Conservation (phyloP, 805 yeast genomes). For the Wickerhamiella sorbophila region DNA sequence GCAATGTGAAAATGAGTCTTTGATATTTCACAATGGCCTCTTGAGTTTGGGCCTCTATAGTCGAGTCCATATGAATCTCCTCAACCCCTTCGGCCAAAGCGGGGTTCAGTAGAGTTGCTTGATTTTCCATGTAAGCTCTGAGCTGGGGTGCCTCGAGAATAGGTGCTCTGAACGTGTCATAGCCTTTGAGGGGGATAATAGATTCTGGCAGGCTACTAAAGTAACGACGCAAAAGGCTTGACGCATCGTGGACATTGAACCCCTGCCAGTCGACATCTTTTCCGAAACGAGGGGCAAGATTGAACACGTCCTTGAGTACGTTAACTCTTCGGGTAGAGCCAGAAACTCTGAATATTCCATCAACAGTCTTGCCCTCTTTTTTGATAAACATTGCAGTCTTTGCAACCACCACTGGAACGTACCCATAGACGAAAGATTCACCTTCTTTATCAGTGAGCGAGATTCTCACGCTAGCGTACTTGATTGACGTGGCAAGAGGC, state of each 20-base stretch:
- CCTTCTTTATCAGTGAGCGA: slow-evolving; percentile 43
- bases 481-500: slow-evolving; percentile 53
- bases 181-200: slow-evolving; percentile 61
- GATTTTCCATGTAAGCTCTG: slow-evolving; percentile 47
- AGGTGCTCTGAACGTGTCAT: slow-evolving; percentile 69
- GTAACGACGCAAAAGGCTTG: slow-evolving; percentile 73
- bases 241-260: slow-evolving; percentile 92
- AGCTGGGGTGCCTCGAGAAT: slow-evolving; percentile 47
- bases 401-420: slow-evolving; percentile 88
- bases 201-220: slow-evolving; percentile 87
- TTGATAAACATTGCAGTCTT: slow-evolving; percentile 83
- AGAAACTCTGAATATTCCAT: slow-evolving; percentile 87
- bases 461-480: slow-evolving; percentile 64
- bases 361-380: slow-evolving; percentile 51
- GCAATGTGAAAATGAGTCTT: slow-evolving; percentile 48
- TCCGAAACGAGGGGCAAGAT: slow-evolving; percentile 82
- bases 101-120: slow-evolving; percentile 23
- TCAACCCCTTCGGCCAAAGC: neutral
- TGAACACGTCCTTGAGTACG: slow-evolving; percentile 70
- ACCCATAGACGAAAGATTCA: slow-evolving; percentile 64
- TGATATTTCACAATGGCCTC: slow-evolving; percentile 48
- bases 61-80: neutral
- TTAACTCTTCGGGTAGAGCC: slow-evolving; percentile 83
- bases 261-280: slow-evolving; percentile 82
- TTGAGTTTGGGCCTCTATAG: slow-evolving; percentile 1